Evolutionary conservation across 257 asterid species (phyloP), one percentile per base, ranked within the genome.

Genomic region (Plantago ovata): DNA sequence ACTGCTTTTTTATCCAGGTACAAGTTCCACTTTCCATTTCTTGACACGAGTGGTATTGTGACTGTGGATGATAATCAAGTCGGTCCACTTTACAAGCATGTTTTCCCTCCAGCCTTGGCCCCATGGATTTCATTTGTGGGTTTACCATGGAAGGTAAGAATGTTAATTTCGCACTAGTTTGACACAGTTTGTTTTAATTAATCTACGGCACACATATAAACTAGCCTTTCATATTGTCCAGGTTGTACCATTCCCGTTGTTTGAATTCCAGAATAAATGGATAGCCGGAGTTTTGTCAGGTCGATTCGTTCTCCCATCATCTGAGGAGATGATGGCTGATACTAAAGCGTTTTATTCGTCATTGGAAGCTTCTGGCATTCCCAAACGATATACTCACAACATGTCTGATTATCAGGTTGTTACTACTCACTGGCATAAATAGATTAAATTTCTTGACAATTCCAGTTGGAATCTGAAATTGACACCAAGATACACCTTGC

Each of bases 41-140:
- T 93, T 52, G 87, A 93, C 63, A 82, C 94, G 39, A 69, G 69
- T 40, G 83, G 86, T 50, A 23, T 69, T 36, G 86, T 92, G 69
- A 78, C 79, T 11, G 91, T 89, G 75, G 97, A 86, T 28, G 95
- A 93, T 67, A 93, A 81, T 58, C 72, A 94, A 45, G 98, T 93
- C 1, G 91, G 92, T 32, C 96, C 98, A 53, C 95, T 93, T 56
- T 86, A 84, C 81, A 73, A 86, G 71, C 98, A 89, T 60, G 20
- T 93, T 53, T 89, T 93, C 32, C 92, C 98, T 62, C 98, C 97
- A 1, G 51, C 79, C 33, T 67, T 82, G 50, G 96, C 94, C 20
- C 97, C 97, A 16, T 63, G 85, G 71, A 87, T 88, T 65, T 92
- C 98, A 32, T 92, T 88, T 70, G 87, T 92, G 57, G 98, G 98